phyloP scores from a whole-genome alignment of 192 early-diverging fungal species.

The Chytriomyces sp. region DNA sequence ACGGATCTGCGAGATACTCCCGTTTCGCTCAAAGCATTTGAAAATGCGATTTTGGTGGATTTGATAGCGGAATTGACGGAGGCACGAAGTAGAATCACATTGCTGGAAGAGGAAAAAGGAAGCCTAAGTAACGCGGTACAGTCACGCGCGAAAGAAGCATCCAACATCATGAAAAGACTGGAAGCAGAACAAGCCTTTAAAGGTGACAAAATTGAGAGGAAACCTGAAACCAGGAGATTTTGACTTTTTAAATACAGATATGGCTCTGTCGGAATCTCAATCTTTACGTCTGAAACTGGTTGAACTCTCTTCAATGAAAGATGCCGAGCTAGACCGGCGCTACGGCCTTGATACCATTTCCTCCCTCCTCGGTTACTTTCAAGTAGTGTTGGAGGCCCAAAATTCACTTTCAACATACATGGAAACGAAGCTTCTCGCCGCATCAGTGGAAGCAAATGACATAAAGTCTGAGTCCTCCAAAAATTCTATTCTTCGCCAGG shows the following conservation, averaged over 20 bases:
- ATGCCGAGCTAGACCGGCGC: not conserved
- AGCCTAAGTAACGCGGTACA: not conserved
- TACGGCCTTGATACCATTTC: not conserved
- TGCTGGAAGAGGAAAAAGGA: slow-evolving; percentile 8
- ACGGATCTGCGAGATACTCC: too few species aligned
- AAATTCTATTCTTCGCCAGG: not conserved
- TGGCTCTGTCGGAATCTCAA: not conserved
- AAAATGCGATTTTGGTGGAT: slow-evolving; percentile 2
- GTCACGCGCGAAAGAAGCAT: not conserved
- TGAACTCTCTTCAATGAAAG: slow-evolving; percentile 10
- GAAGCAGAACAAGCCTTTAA: not conserved
- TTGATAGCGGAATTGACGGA: slow-evolving; percentile 13
- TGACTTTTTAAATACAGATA: not conserved
- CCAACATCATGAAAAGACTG: not conserved
- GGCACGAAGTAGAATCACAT: not conserved
- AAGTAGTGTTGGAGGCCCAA: slow-evolving; percentile 9
- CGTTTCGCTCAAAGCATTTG: not conserved
- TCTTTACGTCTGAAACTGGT: not conserved
- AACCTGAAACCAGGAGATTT: not conserved
- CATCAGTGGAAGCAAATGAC: not conserved
- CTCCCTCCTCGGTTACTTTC: not conserved
- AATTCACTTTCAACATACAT: slow-evolving; percentile 1
- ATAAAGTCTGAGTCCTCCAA: not conserved
- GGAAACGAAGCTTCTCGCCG: not conserved
- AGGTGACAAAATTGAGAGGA: not conserved